phyloP scores from a whole-genome alignment of 73 alveolate genomes.

The Paramecium primaurelia region DNA sequence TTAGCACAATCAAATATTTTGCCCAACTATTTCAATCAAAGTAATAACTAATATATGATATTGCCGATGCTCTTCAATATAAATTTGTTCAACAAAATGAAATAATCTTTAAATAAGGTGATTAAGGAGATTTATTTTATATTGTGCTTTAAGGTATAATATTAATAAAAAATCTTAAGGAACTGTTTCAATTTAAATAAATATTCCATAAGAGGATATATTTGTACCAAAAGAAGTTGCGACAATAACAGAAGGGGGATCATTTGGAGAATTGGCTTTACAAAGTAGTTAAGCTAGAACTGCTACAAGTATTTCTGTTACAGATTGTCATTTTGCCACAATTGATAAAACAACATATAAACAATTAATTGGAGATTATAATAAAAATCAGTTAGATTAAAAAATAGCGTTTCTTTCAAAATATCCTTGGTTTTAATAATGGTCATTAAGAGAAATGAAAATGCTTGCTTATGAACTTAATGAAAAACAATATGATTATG shows the following conservation, averaged over 20 bases:
- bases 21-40: background rate
- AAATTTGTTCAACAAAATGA: background rate
- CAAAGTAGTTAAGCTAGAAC: background rate
- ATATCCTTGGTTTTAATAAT: background rate
- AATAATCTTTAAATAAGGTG: background rate
- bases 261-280: slow-evolving; percentile 12
- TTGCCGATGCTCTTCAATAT: slow-evolving; percentile 19
- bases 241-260: background rate
- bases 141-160: background rate
- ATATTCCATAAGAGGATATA: background rate
- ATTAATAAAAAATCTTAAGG: background rate
- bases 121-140: background rate
- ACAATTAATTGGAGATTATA: slow-evolving; percentile 20
- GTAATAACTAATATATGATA: background rate
- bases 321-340: slow-evolving; percentile 27
- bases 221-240: background rate
- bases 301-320: background rate
- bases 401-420: background rate
- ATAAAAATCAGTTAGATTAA: slow-evolving; percentile 6
- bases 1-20: background rate
- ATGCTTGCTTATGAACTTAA: background rate
- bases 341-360: background rate
- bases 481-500: slow-evolving; percentile 4
- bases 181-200: background rate
- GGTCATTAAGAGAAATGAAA: slow-evolving; percentile 35